Conservation (phyloP, 2,329 filamentous ascomycete species). For the Xylaria sp. region DNA sequence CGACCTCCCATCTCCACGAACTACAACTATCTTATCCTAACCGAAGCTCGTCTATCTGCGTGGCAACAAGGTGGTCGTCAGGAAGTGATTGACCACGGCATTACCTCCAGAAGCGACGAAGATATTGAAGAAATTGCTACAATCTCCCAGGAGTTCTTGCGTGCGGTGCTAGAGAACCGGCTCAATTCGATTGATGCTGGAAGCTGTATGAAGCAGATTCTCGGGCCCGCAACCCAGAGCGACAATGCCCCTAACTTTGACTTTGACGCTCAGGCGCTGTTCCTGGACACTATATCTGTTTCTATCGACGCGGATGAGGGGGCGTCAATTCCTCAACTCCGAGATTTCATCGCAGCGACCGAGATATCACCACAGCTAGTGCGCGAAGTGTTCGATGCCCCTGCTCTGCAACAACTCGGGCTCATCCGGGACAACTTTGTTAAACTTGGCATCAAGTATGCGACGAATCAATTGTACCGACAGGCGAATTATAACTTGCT, state of each 20-base stretch:
- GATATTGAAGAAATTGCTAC: constrained; percentile 63
- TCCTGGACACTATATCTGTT: constrained; percentile 78
- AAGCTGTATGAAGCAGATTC: constrained; percentile 65
- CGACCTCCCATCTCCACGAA: constrained; percentile 36
- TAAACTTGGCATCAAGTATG: constrained; percentile 77
- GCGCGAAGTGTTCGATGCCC: constrained; percentile 76
- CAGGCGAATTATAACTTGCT: constrained; percentile 96
- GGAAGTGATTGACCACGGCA: constrained; percentile 59
- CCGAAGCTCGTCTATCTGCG: constrained; percentile 57
- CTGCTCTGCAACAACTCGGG: constrained; percentile 67
- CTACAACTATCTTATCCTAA: constrained; percentile 73
- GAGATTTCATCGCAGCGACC: constrained; percentile 65
- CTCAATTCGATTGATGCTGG: constrained; percentile 67
- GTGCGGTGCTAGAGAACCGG: constrained; percentile 64
- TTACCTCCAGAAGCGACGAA: constrained; percentile 59
- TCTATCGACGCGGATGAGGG: constrained; percentile 65
- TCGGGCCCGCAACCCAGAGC: constrained; percentile 51
- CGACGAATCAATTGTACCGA: constrained; percentile 88
- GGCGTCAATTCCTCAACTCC: constrained; percentile 48
- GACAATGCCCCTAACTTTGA: constrained; percentile 40
- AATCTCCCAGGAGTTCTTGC: constrained; percentile 80
- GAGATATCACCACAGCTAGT: constrained; percentile 66
- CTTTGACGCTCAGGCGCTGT: constrained; percentile 63
- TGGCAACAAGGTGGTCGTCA: constrained; percentile 67
- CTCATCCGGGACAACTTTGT: constrained; percentile 82